Evolutionary conservation across 495 filamentous ascomycete genomes (phyloP).

Genomic region (Hyphodiscus hymeniophilus): DNA sequence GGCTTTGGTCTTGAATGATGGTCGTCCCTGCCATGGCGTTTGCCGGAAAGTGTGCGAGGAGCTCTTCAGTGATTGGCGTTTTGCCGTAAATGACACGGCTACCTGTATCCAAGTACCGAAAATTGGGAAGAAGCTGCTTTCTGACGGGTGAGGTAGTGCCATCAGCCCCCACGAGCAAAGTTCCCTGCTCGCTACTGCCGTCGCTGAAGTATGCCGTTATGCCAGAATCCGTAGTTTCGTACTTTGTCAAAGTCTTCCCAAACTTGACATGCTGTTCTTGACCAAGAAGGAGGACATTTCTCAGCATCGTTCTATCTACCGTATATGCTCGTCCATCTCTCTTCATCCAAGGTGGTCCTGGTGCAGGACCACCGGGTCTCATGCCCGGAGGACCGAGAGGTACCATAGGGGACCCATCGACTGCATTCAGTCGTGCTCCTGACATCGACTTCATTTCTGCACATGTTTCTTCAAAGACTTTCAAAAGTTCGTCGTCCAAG

Average conservation of each 20-base stretch:
- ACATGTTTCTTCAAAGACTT: conserved; percentile 9
- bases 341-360: too few species aligned
- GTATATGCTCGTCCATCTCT: too few species aligned
- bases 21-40: conserved; percentile 22
- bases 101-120: conserved; percentile 21
- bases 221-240: conserved; percentile 13
- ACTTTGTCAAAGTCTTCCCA: conserved; percentile 26
- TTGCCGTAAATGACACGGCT: conserved; percentile 24
- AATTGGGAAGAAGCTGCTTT: conserved; percentile 22
- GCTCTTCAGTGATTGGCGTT: conserved; percentile 22
- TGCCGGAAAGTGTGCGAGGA: conserved; percentile 15
- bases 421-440: conserved; percentile 14
- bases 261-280: conserved; percentile 26
- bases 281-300: conserved; percentile 1
- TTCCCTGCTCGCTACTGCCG: not conserved
- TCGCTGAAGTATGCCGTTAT: conserved; percentile 3
- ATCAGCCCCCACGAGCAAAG: conserved; percentile 12
- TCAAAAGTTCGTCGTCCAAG: conserved; percentile 5
- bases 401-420: conserved; percentile 2
- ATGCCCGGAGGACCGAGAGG: not conserved
- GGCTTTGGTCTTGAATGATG: conserved; percentile 16
- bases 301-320: conserved; percentile 7
- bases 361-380: not conserved
- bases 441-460: conserved; percentile 6
- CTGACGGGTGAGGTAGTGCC: conserved; percentile 6